A percentile compares a stretch with the other conserved stretches of the same genome.
Conservation (phyloP, 495 filamentous ascomycete genomes). For the Cercophora samala region DNA sequence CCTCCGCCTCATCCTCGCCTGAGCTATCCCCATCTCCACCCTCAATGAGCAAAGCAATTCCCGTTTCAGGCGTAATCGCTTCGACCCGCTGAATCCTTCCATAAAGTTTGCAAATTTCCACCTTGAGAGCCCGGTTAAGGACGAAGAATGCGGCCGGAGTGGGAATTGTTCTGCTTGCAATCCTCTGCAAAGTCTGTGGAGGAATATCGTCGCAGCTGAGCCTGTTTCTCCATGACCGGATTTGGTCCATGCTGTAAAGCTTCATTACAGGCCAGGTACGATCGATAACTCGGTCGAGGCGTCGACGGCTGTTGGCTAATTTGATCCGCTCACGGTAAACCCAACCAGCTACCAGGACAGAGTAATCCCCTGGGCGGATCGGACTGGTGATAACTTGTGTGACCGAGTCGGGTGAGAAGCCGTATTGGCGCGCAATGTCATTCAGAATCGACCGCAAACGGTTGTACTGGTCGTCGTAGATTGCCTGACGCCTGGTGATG, state of each 20-base stretch:
- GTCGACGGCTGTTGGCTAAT: not conserved
- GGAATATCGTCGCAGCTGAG: not conserved
- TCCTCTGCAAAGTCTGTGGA: not conserved
- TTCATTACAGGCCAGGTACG: not conserved
- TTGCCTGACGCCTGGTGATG: not conserved
- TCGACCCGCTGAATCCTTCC: not conserved
- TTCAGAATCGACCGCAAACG: not conserved
- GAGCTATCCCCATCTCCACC: not conserved
- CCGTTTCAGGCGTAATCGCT: not conserved
- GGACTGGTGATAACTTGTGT: not conserved
- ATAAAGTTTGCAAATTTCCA: not conserved
- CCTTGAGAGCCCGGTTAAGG: not conserved
- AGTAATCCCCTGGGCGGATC: not conserved
- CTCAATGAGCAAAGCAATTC: not conserved
- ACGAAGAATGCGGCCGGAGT: too few species aligned
- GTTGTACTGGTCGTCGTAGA: not conserved
- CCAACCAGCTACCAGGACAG: not conserved
- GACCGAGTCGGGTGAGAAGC: not conserved
- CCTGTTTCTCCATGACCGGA: not conserved
- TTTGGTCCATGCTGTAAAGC: not conserved
- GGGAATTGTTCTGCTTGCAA: not conserved
- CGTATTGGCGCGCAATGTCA: not conserved
- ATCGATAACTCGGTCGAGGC: not conserved
- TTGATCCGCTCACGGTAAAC: not conserved
- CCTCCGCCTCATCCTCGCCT: not conserved